Conservation (phyloP, 1,284 basidiomycete species). For the Polyporus tsugae region DNA sequence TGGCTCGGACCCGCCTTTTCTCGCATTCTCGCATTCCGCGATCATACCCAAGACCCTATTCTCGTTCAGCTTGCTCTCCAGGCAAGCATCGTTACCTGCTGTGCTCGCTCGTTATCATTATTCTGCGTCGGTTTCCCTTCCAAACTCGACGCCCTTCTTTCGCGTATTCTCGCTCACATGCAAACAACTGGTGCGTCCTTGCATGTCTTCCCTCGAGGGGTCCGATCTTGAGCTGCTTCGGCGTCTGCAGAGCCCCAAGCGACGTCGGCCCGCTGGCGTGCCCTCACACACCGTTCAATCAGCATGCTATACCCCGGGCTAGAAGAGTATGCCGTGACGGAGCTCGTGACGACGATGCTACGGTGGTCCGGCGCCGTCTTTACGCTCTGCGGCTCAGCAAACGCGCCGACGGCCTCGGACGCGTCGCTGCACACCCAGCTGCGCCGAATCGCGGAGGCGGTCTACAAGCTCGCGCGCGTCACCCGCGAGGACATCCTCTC, state of each 20-base stretch:
- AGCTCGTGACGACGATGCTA: constrained; percentile 74
- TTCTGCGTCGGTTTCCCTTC: constrained; percentile 79
- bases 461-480: constrained; percentile 65
- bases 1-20: constrained; percentile 68
- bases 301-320: constrained; percentile 72
- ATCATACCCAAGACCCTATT: constrained; percentile 77
- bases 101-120: constrained; percentile 67
- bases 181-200: constrained; percentile 59
- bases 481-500: constrained; percentile 76
- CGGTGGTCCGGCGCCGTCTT: constrained; percentile 76
- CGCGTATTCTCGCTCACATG: constrained; percentile 72
- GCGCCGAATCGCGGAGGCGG: constrained; percentile 66
- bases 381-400: constrained; percentile 62
- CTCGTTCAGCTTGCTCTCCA: constrained; percentile 78
- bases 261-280: constrained; percentile 77
- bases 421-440: constrained; percentile 62
- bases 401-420: constrained; percentile 40
- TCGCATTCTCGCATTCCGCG: constrained; percentile 63
- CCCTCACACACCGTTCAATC: constrained; percentile 72
- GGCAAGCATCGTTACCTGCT: constrained; percentile 69
- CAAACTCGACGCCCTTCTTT: constrained; percentile 70
- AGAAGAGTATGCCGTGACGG: constrained; percentile 67
- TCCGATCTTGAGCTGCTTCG: constrained; percentile 21
- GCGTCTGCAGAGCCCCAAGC: constrained; percentile 68
- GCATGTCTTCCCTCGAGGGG: constrained; percentile 20